Base-by-base conservation (phyloP, 306 rosid species). In the Lotus japonicus region DNA sequence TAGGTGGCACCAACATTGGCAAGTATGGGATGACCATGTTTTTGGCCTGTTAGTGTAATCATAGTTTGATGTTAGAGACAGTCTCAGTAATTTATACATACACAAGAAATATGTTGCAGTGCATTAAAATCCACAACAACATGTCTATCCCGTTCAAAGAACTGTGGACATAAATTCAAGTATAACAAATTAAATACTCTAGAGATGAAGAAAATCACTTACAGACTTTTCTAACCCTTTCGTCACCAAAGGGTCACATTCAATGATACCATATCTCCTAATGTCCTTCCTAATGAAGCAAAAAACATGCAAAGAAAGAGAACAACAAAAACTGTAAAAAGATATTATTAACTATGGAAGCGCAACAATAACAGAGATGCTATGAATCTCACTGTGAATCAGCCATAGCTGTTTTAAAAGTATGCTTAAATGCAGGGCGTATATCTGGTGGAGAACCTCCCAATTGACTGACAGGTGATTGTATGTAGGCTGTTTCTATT, bases 1-100 rank as follows among this genome's bases (percentile, higher is more conserved):
- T 52, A 66, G 97, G 96, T 46, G 97, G 94, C 68, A 88, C 94
- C 85, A 91, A 70, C 97, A 91, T 88, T 60, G 97, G 97, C 97
- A 88, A 86, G 71, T 91, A 88, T 23, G 96, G 97, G 73, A 91
- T 86, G 82, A 91, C 91, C 87, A 86, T 86, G 88, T 91, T 96
- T 75, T 88, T 82, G 64, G 97, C 97, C 97, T 91, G 94, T 76
- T 57, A 58, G 23, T 41, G 53, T 26, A 67, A 79, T 54, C 69
- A 77, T 50, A 82, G 11, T 43, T 49, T 43, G 26, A 66, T 28
- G 58, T 26, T 31, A 65, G 70, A 59, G 66, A 61, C 58, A 56
- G 5, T 53, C 72, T 53, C 79, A 52, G 10, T 18, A 59, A 68
- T 35, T 36, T 13, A 72, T 15, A 45, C 58, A 31, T n/a, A 51